Base-by-base conservation (phyloP, 2,329 filamentous ascomycete species). In the Lasiodiplodia gonubiensis region DNA sequence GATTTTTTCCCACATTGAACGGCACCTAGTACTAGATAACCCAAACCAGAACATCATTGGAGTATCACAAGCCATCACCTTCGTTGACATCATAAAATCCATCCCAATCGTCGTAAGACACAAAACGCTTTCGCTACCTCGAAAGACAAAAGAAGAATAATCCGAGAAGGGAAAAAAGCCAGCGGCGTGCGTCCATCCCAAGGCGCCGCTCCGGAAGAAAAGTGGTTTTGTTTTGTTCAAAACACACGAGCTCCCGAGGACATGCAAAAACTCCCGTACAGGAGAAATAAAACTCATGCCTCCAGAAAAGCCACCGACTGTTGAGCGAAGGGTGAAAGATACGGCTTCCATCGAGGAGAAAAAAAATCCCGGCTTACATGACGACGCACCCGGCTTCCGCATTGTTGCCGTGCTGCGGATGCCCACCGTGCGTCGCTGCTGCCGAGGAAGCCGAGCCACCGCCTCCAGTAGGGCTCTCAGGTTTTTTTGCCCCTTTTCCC, bases 401-500 rank as follows among this genome's bases (percentile, higher is more conserved):
- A 57, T 65, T 51, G 42, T 68, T 68, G 18, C 66, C 48, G 10
- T 52, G 46, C n/a, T 52, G 67, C 52, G 52, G 42, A 63, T 66
- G 67, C 12, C 39, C 59, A 3, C 42, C 60, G 59, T 60, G 63
- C 48, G 39, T 18, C 33, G 60, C 23, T 49, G 64, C 53, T 33
- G 64, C 42, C 48, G 64, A 48, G 10, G 39, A 67, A 67, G 54
- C 39, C 30, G 64, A 37, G 39, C 48, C 55, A 23, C 66, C 66
- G 37, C 54, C 52, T 21, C 64, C 64, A 60, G 55, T 67, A 66
- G 55, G 65, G 65, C 67, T 64, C 63, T 73, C 71, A 73, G 71
- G 70, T 73, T 73, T 72, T 73, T 73, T 73, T 73, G 67, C 65
- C 59, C 63, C 69, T 72, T 73, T 73, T 72, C 71, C 69, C 69